Evolutionary conservation across 805 yeast genomes (phyloP).

Genomic region (Kluyveromyces lactis): DNA sequence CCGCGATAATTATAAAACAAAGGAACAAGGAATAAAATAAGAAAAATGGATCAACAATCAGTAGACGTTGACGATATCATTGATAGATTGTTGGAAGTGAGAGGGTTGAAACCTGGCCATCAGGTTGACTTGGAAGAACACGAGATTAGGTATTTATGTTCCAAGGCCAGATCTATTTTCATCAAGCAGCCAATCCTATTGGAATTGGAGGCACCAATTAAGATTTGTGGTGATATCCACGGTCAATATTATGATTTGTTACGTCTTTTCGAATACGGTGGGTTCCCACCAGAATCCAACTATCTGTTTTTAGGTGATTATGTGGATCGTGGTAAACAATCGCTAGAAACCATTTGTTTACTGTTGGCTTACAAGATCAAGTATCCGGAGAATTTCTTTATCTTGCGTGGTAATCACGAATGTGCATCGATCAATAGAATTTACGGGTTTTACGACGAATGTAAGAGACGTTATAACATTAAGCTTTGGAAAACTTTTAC

Average conservation of each 20-base stretch:
- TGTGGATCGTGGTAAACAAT: constrained; percentile 97
- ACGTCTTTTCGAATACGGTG: constrained; percentile 95
- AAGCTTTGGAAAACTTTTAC: constrained; percentile 98
- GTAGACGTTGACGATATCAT: constrained; percentile 96
- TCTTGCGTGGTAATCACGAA: constrained; percentile 96
- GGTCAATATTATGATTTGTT: constrained; percentile 96
- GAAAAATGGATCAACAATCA: constrained; percentile 46
- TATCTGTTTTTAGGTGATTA: constrained; percentile 94
- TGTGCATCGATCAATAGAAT: constrained; percentile 97
- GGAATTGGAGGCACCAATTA: constrained; percentile 96
- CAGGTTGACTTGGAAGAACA: constrained; percentile 90
- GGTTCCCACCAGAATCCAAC: constrained; percentile 98
- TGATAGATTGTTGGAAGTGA: constrained; percentile 91
- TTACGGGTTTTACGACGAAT: constrained; percentile 97
- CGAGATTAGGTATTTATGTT: constrained; percentile 91
- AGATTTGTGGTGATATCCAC: constrained; percentile 96
- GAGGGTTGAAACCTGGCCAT: constrained; percentile 98
- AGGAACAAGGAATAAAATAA: background rate
- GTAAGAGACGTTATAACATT: constrained; percentile 96
- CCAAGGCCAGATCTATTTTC: constrained; percentile 96
- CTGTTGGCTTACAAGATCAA: constrained; percentile 93
- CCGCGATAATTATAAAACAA: no score
- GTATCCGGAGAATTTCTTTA: constrained; percentile 96
- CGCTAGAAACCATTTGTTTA: constrained; percentile 90
- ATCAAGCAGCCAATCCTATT: constrained; percentile 94